Evolutionary conservation across 2,329 filamentous ascomycete genomes (phyloP), one percentile per base, ranked within the genome.

Genomic region (Beauveria varroae): DNA sequence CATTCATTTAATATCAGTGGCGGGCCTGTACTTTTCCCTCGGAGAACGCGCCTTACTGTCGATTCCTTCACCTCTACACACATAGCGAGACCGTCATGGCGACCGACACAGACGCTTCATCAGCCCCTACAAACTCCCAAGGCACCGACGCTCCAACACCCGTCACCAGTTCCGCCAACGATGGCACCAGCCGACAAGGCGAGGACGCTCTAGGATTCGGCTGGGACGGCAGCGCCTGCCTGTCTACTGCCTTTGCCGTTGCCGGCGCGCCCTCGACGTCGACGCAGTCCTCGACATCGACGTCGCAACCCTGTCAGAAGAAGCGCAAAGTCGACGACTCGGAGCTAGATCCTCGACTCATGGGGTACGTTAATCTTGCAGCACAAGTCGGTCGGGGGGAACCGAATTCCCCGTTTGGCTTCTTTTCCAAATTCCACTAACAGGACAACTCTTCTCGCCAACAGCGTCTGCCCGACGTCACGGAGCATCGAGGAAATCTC

Each of bases 401-500:
- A 34, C 20, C 12, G n/a, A 12, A n/a, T 22, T 20, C 9, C 20
- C 20, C 41, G 40, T 7, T 40, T 18, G 14, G n/a, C 28, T 26
- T 12, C 16, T 34, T 28, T 20, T 20, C 7, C 22, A 40, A 20
- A 16, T 20, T 40, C 30, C 49, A 44, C 57, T 60, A 46, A 60
- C 49, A 52, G 4, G n/a, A 37, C 16, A 3, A 37, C 34, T 37
- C 34, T 9, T 18, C 18, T 12, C 14, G 24, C 3, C 14, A 9
- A 50, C 58, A 63, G 60, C 51, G 18, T 34, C 60, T 54, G 63
- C 18, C 30, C 61, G 22, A 37, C 63, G 44, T 53, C 72, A n/a
- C 34, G 67, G 62, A 73, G 68, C 58, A 70, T 76, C 60, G 74
- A 76, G 63, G 74, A 76, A 57, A 68, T 72, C 18, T 74, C 71